Evolutionary conservation across 345 rosid species (phyloP).

Genomic region (Gossypium ekmanianum): DNA sequence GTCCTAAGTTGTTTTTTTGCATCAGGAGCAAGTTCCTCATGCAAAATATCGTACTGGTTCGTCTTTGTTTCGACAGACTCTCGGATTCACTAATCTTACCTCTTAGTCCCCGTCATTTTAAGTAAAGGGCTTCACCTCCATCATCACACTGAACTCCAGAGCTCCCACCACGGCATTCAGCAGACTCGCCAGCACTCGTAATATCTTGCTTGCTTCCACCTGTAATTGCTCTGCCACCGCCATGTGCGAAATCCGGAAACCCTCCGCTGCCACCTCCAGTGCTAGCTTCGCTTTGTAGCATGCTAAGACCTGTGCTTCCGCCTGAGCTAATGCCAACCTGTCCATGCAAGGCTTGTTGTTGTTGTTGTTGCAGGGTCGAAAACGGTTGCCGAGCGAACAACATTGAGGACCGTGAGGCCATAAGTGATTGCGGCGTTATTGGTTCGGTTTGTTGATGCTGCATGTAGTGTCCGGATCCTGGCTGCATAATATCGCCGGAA

Average conservation of each 20-base stretch:
- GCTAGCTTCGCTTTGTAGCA: slow-evolving; percentile 53
- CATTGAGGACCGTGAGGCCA: slow-evolving; percentile 91
- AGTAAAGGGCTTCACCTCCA: slow-evolving; percentile 83
- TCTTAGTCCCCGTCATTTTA: slow-evolving; percentile 72
- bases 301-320: slow-evolving; percentile 54
- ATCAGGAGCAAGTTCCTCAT: slow-evolving; percentile 11
- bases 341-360: slow-evolving; percentile 71
- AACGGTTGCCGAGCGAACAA: slow-evolving; percentile 72
- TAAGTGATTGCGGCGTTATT: slow-evolving; percentile 78
- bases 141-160: slow-evolving; percentile 58
- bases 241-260: slow-evolving; percentile 60
- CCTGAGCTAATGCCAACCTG: slow-evolving; percentile 88
- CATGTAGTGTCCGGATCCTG: slow-evolving; percentile 68
- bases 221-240: slow-evolving; percentile 32
- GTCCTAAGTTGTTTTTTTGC: slow-evolving; percentile 15
- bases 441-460: slow-evolving; percentile 87
- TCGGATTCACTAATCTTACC: slow-evolving; percentile 8
- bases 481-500: slow-evolving; percentile 65
- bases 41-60: not conserved
- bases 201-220: slow-evolving; percentile 80
- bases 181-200: slow-evolving; percentile 48
- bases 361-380: slow-evolving; percentile 71
- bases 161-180: slow-evolving; percentile 77
- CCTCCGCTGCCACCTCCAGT: slow-evolving; percentile 71
- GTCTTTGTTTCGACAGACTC: not conserved